Evolutionary conservation across 441 rosid genomes (phyloP), one percentile per base, ranked within the genome.

Genomic region (Pelargonium myrrhifolium): DNA sequence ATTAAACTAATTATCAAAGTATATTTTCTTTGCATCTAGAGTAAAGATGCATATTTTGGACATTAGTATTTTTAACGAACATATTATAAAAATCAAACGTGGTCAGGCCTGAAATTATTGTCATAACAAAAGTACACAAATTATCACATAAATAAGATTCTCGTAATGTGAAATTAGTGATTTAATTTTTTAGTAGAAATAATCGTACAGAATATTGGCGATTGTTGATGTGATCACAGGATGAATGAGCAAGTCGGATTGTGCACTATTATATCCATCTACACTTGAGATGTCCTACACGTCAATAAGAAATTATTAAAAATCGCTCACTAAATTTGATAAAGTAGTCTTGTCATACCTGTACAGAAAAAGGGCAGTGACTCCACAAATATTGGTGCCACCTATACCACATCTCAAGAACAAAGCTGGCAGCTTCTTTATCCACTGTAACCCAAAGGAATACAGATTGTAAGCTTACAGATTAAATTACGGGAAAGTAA

Each of bases 321-420:
- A 71, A 20, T 26, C 64, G 20, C 17, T 42, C 26, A 64, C 37
- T 40, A 35, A 6, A 35, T 35, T 35, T 35, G 9, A 35, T 35
- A 35, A 35, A 35, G 9, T 35, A 35, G 39, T 35, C 39, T 35
- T 35, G 39, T 35, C 8, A 35, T 87, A 92, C 99, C 96, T 71
- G 68, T 73, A 80, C 67, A 67, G 71, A 72, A 76, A 53, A 70
- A 71, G 82, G 78, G 42, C 69, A 62, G 69, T 80, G 82, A 74
- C 73, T 85, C 99, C 99, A 92, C 82, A 95, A 68, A 71, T 85
- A 83, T 55, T 86, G 84, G 77, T 95, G 98, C 99, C 99, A 95
- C 80, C 87, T 79, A 71, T 83, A 89, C 97, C 97, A 89, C 87
- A 95, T 85, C 82, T 95, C 99, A 71, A 90, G 90, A 81, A 86